Percentiles rank a stretch among this genome's conserved stretches.
Conservation (phyloP, 2,329 filamentous ascomycete species). For the Ophiostoma novo-ulmi region DNA sequence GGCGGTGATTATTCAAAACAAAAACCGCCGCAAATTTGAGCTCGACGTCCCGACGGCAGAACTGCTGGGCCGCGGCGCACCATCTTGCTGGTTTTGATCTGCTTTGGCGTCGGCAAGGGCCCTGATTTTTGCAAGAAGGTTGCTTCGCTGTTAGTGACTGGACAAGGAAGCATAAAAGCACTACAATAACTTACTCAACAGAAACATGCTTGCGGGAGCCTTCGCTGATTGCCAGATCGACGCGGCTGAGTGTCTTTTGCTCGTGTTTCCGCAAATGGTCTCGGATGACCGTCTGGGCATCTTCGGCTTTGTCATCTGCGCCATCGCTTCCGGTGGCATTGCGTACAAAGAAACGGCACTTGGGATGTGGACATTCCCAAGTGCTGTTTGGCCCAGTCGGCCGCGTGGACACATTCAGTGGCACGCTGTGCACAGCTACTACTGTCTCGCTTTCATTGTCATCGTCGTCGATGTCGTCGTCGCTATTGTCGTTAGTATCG, state of each 20-base stretch:
- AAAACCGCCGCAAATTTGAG: conserved; percentile 5
- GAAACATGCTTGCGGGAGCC: conserved; percentile 51
- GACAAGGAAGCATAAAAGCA: conserved; percentile 19
- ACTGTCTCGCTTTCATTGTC: conserved; percentile 22
- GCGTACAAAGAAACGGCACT: conserved; percentile 60
- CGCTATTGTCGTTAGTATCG: conserved; percentile 18
- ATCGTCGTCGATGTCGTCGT: not conserved
- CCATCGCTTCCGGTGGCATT: conserved; percentile 15
- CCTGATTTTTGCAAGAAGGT: conserved; percentile 53
- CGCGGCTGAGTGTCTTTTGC: conserved; percentile 44
- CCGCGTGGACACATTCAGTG: conserved; percentile 43
- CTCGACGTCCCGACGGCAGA: conserved; percentile 2
- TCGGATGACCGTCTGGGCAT: conserved; percentile 50
- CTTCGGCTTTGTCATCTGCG: not conserved
- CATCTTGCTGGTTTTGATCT: not conserved
- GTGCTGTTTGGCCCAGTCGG: conserved; percentile 56
- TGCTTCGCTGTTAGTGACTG: conserved; percentile 34
- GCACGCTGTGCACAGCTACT: conserved; percentile 46
- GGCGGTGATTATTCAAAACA: conserved; percentile 3
- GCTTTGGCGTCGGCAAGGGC: conserved; percentile 38
- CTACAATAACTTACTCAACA: conserved; percentile 48
- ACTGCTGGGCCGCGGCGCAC: not conserved
- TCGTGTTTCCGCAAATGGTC: conserved; percentile 60
- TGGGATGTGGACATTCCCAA: conserved; percentile 62
- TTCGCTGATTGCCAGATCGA: conserved; percentile 52